Conservation (phyloP, 768 basidiomycete genomes). For the Suillus paluster region DNA sequence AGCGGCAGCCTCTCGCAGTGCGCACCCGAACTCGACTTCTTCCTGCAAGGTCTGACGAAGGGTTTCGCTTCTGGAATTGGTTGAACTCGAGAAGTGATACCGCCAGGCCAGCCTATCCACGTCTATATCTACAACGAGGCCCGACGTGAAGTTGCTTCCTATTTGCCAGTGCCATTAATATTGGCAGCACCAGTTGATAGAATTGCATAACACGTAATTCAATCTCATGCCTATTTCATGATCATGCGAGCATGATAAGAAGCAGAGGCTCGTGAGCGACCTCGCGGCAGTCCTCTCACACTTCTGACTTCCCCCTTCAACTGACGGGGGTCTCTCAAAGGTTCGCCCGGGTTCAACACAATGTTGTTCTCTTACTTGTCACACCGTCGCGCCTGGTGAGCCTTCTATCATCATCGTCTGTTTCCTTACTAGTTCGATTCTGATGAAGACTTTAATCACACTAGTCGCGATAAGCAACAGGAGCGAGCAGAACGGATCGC, state of each 20-base stretch:
- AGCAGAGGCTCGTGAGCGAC: not conserved
- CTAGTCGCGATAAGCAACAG: conserved; percentile 37
- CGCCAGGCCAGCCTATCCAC: no score
- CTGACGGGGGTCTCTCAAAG: not conserved
- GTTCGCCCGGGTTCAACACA: conserved; percentile 7
- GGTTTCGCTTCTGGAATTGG: no score
- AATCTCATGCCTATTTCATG: not conserved
- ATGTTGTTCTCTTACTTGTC: conserved; percentile 43
- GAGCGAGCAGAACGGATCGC: conserved; percentile 39
- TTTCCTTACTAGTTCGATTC: not conserved
- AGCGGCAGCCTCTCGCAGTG: no score
- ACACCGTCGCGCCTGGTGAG: conserved; percentile 43
- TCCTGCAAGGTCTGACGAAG: no score
- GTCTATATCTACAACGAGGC: no score
- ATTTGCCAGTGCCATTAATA: no score
- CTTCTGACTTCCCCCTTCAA: not conserved
- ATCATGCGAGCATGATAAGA: conserved; percentile 4
- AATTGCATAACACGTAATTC: not conserved
- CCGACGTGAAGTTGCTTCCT: no score
- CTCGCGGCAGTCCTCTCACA: not conserved
- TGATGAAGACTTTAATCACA: not conserved
- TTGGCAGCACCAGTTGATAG: not conserved
- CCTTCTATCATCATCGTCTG: not conserved
- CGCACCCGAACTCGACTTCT: no score
- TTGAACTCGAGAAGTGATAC: no score